Conservation (phyloP, 169 alveolate species). For the Babesia bigemina region DNA sequence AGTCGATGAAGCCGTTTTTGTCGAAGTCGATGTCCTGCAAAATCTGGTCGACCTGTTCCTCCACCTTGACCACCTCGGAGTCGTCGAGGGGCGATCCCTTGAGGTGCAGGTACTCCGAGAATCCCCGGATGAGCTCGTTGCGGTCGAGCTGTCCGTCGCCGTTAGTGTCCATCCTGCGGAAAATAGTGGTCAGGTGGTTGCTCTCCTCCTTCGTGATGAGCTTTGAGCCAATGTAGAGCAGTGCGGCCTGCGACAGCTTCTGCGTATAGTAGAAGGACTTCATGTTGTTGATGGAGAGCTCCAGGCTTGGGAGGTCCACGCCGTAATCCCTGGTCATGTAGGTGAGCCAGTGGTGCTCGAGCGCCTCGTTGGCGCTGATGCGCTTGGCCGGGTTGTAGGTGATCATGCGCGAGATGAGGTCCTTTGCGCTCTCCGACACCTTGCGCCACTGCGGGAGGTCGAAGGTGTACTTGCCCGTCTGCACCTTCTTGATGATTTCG, state of each 20-base stretch:
- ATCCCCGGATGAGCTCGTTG: constrained; percentile 85
- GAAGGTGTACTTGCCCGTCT: constrained; percentile 82
- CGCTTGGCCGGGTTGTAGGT: constrained; percentile 85
- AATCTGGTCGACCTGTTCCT: constrained; percentile 85
- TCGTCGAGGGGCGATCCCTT: constrained; percentile 81
- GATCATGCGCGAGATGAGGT: constrained; percentile 83
- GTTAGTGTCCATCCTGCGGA: constrained; percentile 89
- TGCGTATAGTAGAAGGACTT: constrained; percentile 85
- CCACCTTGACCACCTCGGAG: constrained; percentile 78
- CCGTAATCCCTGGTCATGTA: constrained; percentile 73
- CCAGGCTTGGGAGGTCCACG: constrained; percentile 79
- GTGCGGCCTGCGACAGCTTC: constrained; percentile 90
- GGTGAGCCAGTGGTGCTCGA: constrained; percentile 89
- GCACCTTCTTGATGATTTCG: constrained; percentile 86
- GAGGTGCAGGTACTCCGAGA: constrained; percentile 78
- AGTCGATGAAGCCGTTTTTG: constrained; percentile 86
- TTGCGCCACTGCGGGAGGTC: constrained; percentile 82
- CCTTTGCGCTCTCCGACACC: constrained; percentile 87
- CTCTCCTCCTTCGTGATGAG: constrained; percentile 89
- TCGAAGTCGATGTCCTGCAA: constrained; percentile 86
- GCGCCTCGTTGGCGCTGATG: constrained; percentile 84
- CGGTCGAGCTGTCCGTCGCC: constrained; percentile 88
- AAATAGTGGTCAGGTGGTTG: constrained; percentile 86
- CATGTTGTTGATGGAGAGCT: constrained; percentile 79
- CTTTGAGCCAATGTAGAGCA: constrained; percentile 89